A percentile compares a stretch with the other conserved stretches of the same genome.
phyloP scores from a whole-genome alignment of 495 filamentous ascomycete genomes.

The Penicillium riverlandense region DNA sequence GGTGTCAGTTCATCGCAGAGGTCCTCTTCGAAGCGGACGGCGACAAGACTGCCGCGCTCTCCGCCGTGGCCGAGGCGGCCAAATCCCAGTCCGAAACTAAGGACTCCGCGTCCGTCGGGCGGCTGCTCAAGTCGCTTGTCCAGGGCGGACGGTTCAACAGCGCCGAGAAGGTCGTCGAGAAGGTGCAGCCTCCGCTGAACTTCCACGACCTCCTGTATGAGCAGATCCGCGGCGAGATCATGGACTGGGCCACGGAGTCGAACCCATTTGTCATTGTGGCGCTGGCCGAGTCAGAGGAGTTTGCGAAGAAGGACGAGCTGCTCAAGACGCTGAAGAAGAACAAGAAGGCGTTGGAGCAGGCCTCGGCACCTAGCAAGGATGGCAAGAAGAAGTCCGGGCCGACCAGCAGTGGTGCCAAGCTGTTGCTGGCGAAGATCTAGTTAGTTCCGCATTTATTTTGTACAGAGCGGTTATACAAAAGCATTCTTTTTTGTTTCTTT shows the following conservation, averaged over 20 bases:
- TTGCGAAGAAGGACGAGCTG: constrained; percentile 57
- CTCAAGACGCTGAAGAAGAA: constrained; percentile 55
- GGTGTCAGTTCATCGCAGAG: constrained; percentile 79
- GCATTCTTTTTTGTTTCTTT: neutral
- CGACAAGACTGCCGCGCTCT: constrained; percentile 61
- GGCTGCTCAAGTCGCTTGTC: constrained; percentile 84
- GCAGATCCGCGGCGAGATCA: constrained; percentile 61
- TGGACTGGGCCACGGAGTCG: constrained; percentile 80
- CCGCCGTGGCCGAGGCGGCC: constrained; percentile 63
- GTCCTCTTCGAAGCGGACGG: constrained; percentile 70
- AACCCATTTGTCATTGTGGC: constrained; percentile 77
- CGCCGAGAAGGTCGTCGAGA: constrained; percentile 56
- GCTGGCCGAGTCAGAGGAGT: constrained; percentile 72
- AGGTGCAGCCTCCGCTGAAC: constrained; percentile 65
- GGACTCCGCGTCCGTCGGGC: constrained; percentile 59
- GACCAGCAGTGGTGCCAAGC: constrained; percentile 34
- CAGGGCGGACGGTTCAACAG: constrained; percentile 78
- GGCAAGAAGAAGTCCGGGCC: constrained; percentile 32
- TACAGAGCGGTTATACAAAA: neutral
- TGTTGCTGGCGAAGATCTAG: constrained; percentile 38
- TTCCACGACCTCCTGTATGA: constrained; percentile 76
- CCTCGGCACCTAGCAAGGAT: constrained; percentile 30
- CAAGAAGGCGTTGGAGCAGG: constrained; percentile 45
- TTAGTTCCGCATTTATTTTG: too few species aligned
- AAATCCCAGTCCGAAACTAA: constrained; percentile 51